Base-by-base conservation (phyloP, 371 early-diverging fungal species). In the Mucor racemosus region DNA sequence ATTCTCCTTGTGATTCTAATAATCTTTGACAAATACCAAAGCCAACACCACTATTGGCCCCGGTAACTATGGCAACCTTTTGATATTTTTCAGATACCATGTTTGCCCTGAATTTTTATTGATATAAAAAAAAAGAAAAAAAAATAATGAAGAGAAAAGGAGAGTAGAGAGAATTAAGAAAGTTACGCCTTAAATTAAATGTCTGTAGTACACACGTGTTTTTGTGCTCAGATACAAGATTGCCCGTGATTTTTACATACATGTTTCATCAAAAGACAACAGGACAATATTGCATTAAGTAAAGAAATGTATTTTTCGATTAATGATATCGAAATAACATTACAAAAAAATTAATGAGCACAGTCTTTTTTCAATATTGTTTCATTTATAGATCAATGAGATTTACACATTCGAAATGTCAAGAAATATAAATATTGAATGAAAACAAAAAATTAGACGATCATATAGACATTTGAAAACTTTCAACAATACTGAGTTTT, bases 21-120 rank as follows among this genome's bases (percentile, higher is more conserved):
- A 95, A 80, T 0, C 86, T 86, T 38, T 86, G 81, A 5, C 88
- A 89, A 57, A 93, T 89, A 13, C 89, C 90, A 67, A 84, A 88
- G 5, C 94, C 94, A 31, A 95, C 86, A 19, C 95, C 95, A 67
- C 82, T 71, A 75, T 90, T 90, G 57, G 88, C 86, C 3, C 90
- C 90, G 4, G 90, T 90, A 57, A 90, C 80, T 44, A 89, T 76
- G 66, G 85, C 82, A 5, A 87, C 75, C 10, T 75, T 81, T 11
- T 67, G 58, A 33, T 66, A 41, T 19, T 62, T 60, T 34, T 63
- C 58, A 17, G 21, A 48, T 14, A 4, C 50, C 65, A 68, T 68
- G 8, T 9, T 50, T 62, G 38, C 59, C 38, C 33, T 58, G 36
- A 19, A 55, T 13, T 7, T 26, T 31, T 1, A 10, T 7, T 53